Conservation (phyloP, 176 grass and related monocot genomes). For the Saccharum officinarum region DNA sequence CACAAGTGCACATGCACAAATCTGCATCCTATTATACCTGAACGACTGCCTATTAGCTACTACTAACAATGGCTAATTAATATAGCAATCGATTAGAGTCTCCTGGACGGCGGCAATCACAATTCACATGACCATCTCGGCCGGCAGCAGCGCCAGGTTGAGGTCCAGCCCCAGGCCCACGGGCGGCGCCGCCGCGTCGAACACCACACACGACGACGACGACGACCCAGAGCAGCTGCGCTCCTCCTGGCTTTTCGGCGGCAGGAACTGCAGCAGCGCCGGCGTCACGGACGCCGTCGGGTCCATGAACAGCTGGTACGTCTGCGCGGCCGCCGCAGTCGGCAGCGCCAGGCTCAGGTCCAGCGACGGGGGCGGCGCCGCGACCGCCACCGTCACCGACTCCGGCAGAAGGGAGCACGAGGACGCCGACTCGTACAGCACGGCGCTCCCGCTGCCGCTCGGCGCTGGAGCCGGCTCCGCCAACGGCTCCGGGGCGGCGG, state of each 20-base stretch:
- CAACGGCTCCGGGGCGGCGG: background rate
- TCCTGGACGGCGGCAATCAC: background rate
- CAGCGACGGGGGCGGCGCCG: too few relatives aligned
- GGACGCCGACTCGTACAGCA: background rate
- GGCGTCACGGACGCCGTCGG: too few relatives aligned
- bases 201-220: background rate
- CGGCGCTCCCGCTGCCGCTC: background rate
- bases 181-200: background rate
- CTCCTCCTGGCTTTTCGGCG: too few relatives aligned
- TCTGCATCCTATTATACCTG: background rate
- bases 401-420: background rate
- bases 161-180: slow-evolving; percentile 12
- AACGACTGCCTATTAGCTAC: background rate
- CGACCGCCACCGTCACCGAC: too few relatives aligned
- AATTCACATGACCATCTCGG: slow-evolving; percentile 4
- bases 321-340: too few relatives aligned
- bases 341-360: too few relatives aligned
- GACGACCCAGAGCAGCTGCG: background rate
- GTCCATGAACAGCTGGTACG: too few relatives aligned
- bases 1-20: background rate
- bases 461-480: background rate
- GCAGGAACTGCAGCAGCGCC: too few relatives aligned
- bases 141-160: slow-evolving; percentile 4
- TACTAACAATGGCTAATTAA: background rate
- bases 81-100: background rate